A percentile compares a stretch with the other conserved stretches of the same genome.
Evolutionary conservation across 169 alveolate species (phyloP).

Genomic region (Pseudocohnilembus persalinus): DNA sequence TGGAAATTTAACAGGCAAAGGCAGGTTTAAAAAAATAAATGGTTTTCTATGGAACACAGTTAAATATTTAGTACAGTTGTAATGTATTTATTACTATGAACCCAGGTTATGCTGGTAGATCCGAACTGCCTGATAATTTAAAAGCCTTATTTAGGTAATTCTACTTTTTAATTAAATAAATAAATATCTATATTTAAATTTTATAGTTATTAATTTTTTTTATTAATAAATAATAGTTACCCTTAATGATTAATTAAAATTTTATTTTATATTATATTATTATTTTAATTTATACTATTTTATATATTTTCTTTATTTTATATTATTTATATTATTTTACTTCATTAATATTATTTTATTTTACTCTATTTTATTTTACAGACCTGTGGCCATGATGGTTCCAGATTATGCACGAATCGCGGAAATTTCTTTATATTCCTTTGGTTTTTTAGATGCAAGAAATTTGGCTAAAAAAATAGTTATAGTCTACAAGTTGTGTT

Average conservation of each 20-base stretch:
- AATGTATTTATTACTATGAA: conserved; percentile 87
- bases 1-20: conserved; percentile 73
- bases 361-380: too few relatives aligned
- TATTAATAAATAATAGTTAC: too few relatives aligned
- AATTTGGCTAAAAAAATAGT: conserved; percentile 78
- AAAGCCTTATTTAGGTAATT: conserved; percentile 87
- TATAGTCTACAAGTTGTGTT: conserved; percentile 70
- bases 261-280: too few relatives aligned
- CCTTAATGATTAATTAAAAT: too few relatives aligned
- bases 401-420: conserved; percentile 87
- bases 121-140: conserved; percentile 89
- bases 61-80: conserved; percentile 68
- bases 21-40: conserved; percentile 48
- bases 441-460: conserved; percentile 82
- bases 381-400: conserved; percentile 90
- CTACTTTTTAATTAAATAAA: too few relatives aligned
- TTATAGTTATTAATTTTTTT: too few relatives aligned
- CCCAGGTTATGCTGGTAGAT: conserved; percentile 89
- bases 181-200: too few relatives aligned
- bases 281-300: too few relatives aligned
- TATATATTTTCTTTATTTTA: too few relatives aligned
- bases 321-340: too few relatives aligned
- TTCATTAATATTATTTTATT: too few relatives aligned
- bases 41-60: conserved; percentile 76
- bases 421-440: conserved; percentile 84